Percentiles rank a stretch among this genome's conserved stretches.
phyloP scores from a whole-genome alignment of 2,329 filamentous ascomycete genomes.

The Botrytis paeoniae region DNA sequence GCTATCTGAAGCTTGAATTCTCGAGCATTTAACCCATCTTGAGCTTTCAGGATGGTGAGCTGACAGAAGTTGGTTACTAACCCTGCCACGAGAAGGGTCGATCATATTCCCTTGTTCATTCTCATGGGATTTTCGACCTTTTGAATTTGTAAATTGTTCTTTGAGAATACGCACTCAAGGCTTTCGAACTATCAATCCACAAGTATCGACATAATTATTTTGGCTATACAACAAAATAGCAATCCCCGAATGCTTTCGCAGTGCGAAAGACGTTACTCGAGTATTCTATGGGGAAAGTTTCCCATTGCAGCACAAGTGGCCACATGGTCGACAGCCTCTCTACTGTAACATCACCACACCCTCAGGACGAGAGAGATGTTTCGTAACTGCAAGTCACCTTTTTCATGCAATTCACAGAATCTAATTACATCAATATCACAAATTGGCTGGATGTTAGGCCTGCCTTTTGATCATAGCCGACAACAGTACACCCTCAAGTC shows the following conservation, averaged over 20 bases:
- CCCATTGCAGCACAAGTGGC: background rate
- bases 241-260: background rate
- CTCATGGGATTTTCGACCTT: background rate
- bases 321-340: background rate
- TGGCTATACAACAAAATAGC: background rate
- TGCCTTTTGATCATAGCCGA: background rate
- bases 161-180: background rate
- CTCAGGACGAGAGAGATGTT: background rate
- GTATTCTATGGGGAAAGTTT: background rate
- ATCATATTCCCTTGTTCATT: background rate
- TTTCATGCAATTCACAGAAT: background rate
- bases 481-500: background rate
- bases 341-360: background rate
- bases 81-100: background rate
- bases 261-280: background rate
- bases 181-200: background rate
- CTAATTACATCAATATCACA: background rate
- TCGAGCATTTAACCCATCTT: background rate
- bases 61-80: background rate
- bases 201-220: background rate
- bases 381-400: background rate
- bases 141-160: background rate
- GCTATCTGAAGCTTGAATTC: background rate
- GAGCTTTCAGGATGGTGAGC: background rate
- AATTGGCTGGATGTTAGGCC: background rate